Percentiles rank a stretch among this genome's conserved stretches.
Conservation (phyloP, 2,329 filamentous ascomycete species). For the Ophiognomonia clavigignenti-juglandacearum region DNA sequence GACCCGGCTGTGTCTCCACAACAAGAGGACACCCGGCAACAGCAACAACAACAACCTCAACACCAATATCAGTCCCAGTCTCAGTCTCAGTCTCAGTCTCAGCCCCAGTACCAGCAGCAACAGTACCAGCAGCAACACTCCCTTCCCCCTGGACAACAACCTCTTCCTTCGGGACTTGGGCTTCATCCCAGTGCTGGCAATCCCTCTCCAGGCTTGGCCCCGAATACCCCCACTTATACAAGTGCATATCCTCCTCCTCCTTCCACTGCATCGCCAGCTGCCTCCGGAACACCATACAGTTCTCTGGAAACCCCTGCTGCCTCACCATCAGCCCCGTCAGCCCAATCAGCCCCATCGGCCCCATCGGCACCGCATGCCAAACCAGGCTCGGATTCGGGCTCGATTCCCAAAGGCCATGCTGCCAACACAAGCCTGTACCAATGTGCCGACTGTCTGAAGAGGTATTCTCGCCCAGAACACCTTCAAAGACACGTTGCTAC, state of each 20-base stretch:
- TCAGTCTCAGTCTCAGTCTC: no score
- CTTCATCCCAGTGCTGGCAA: not conserved
- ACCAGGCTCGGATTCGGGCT: not conserved
- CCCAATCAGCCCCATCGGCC: no score
- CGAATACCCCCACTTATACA: not conserved
- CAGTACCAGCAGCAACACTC: not conserved
- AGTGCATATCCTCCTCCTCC: conserved; percentile 11
- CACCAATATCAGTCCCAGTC: not conserved
- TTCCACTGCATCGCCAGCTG: conserved; percentile 4
- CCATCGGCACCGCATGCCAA: no score
- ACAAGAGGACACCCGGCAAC: conserved; percentile 3
- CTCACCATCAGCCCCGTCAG: conserved; percentile 20
- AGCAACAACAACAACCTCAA: not conserved
- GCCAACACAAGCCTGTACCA: conserved; percentile 33
- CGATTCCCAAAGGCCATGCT: conserved; percentile 19
- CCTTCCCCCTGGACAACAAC: not conserved
- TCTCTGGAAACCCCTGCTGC: conserved; percentile 10
- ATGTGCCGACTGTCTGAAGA: conserved; percentile 45
- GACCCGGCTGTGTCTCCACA: not conserved
- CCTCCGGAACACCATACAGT: conserved; percentile 9
- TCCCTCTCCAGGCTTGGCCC: not conserved
- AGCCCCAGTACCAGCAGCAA: not conserved
- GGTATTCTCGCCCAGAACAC: conserved; percentile 50
- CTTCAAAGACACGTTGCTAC: conserved; percentile 48
- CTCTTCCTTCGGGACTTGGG: no score